Conservation (phyloP, 2,329 filamentous ascomycete genomes). For the Aspergillus sp. region DNA sequence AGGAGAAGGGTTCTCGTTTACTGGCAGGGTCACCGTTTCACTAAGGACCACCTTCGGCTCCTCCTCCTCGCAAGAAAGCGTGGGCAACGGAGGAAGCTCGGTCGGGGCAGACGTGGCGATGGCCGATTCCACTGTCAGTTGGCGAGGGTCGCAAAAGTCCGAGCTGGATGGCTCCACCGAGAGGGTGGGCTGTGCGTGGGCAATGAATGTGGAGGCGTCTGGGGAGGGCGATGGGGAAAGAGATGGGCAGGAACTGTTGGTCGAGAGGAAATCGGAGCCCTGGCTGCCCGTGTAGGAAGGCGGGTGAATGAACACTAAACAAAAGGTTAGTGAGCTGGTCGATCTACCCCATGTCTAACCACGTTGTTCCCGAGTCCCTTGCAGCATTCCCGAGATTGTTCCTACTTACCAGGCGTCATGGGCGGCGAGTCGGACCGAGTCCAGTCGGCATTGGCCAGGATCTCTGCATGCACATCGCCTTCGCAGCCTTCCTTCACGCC, state of each 20-base stretch:
- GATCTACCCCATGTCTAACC: conserved; percentile 8
- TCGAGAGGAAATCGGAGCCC: conserved; percentile 68
- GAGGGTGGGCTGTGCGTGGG: conserved; percentile 68
- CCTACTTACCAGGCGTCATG: conserved; percentile 80
- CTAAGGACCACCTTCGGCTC: conserved; percentile 36
- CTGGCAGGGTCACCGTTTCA: conserved; percentile 35
- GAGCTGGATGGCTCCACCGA: conserved; percentile 65
- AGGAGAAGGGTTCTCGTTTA: conserved; percentile 36
- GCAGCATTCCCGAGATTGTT: neutral
- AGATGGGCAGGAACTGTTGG: conserved; percentile 69
- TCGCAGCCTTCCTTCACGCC: conserved; percentile 70
- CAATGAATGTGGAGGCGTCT: conserved; percentile 68
- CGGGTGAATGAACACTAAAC: conserved; percentile 64
- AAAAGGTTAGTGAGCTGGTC: conserved; percentile 22
- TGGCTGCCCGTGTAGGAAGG: conserved; percentile 62
- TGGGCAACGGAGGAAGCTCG: conserved; percentile 60
- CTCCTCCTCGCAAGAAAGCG: conserved; percentile 50
- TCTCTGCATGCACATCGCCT: conserved; percentile 67
- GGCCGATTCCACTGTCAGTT: conserved; percentile 68
- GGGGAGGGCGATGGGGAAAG: conserved; percentile 84
- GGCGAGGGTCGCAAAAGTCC: conserved; percentile 88
- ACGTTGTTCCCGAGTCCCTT: neutral
- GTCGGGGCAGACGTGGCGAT: conserved; percentile 46
- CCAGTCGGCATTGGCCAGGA: conserved; percentile 72
- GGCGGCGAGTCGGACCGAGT: conserved; percentile 74